A percentile compares a stretch with the other conserved stretches of the same genome.
Evolutionary conservation across 2,329 filamentous ascomycete species (phyloP).

Genomic region (Claviceps cyperi): DNA sequence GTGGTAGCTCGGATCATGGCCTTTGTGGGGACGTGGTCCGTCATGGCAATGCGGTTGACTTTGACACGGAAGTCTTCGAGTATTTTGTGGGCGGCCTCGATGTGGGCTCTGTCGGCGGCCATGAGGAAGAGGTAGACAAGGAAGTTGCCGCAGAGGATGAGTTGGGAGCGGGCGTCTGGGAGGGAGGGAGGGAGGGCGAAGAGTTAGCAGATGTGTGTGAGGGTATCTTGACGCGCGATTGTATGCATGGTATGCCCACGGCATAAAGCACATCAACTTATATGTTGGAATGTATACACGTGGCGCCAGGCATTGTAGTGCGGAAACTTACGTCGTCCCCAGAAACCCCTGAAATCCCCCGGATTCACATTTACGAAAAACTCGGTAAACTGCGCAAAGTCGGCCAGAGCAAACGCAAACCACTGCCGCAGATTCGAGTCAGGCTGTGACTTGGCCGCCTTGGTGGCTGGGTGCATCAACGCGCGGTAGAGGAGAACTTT

Average conservation of each 20-base stretch:
- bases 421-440: slow-evolving; percentile 22
- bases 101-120: slow-evolving; percentile 21
- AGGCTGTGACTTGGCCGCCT: slow-evolving; percentile 22
- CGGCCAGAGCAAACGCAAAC: slow-evolving; percentile 19
- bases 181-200: neutral
- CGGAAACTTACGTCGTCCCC: slow-evolving; percentile 26
- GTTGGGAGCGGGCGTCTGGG: slow-evolving; percentile 24
- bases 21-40: slow-evolving; percentile 17
- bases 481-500: slow-evolving; percentile 28
- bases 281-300: too few species aligned
- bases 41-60: slow-evolving; percentile 19
- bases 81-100: slow-evolving; percentile 21
- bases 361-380: slow-evolving; percentile 24
- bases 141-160: slow-evolving; percentile 33
- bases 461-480: slow-evolving; percentile 30
- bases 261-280: too few species aligned
- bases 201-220: too few species aligned
- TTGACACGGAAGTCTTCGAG: slow-evolving; percentile 23
- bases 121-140: slow-evolving; percentile 33
- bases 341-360: slow-evolving; percentile 26
- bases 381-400: slow-evolving; percentile 22
- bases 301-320: neutral
- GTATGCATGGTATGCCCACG: too few species aligned
- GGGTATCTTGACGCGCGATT: too few species aligned
- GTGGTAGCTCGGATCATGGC: slow-evolving; percentile 21